A percentile compares a stretch with the other conserved stretches of the same genome.
Conservation (phyloP, 148 eudicot species). For the Chenopodium formosanum region DNA sequence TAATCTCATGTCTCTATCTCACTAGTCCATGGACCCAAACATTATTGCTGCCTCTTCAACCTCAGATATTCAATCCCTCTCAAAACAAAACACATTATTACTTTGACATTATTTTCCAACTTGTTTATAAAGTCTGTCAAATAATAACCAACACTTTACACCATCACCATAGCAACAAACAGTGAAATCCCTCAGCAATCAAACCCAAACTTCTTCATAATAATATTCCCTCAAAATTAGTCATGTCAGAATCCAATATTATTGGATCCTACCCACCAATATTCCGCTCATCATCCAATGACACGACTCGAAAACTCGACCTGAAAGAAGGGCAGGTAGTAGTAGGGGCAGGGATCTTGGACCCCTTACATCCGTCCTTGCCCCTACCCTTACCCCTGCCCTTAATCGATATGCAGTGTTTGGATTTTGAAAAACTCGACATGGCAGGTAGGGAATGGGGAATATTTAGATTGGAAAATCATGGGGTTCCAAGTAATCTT, state of each 20-base stretch:
- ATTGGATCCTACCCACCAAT: constrained; percentile 39
- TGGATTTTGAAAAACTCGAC: constrained; percentile 32
- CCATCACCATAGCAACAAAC: constrained; percentile 1
- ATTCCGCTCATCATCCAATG: constrained; percentile 22
- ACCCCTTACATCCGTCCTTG: not conserved
- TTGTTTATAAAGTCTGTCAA: not conserved
- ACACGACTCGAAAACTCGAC: constrained; percentile 9
- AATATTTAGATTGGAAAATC: constrained; percentile 68
- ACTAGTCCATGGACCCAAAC: not conserved
- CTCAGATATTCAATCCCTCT: not conserved
- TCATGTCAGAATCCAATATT: constrained; percentile 13
- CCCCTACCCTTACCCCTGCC: constrained; percentile 33
- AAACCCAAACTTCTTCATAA: not conserved
- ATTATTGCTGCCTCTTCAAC: constrained; percentile 7
- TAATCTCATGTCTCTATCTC: constrained; percentile 6
- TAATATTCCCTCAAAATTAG: not conserved
- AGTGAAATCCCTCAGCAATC: not conserved
- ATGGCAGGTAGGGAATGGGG: constrained; percentile 65
- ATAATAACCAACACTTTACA: not conserved
- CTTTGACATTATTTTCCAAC: not conserved
- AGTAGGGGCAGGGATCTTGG: not conserved
- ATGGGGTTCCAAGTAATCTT: constrained; percentile 54
- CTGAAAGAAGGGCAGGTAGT: not conserved
- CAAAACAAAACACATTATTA: not conserved
- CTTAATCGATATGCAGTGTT: constrained; percentile 44